Percentiles rank a stretch among this genome's conserved stretches.
phyloP scores from a whole-genome alignment of 176 grass and related monocot genomes.

The Dendrocalamus sinicus region DNA sequence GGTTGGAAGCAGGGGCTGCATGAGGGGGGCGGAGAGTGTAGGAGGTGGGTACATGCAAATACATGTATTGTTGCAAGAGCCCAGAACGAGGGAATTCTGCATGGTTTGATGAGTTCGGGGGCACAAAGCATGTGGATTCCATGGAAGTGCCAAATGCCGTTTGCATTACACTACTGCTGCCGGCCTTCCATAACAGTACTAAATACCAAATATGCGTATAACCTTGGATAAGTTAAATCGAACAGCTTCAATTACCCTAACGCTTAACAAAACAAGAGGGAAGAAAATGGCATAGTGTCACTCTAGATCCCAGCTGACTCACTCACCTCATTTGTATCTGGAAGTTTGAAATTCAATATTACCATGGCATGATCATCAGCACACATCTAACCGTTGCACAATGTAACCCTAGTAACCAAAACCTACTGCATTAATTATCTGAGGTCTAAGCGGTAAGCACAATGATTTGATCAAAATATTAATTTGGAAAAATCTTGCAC shows the following conservation, averaged over 20 bases:
- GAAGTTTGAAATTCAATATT: constrained; percentile 29
- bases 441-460: background rate
- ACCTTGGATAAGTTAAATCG: background rate
- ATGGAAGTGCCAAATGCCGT: constrained; percentile 1
- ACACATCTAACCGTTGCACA: background rate
- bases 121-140: background rate
- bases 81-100: constrained; percentile 24
- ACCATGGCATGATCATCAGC: background rate
- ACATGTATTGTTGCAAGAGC: background rate
- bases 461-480: constrained; percentile 10
- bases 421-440: background rate
- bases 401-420: constrained; percentile 6
- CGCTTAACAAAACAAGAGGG: background rate
- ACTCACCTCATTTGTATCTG: background rate
- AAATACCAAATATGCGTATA: constrained; percentile 13
- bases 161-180: background rate
- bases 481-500: background rate
- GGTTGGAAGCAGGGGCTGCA: constrained; percentile 1
- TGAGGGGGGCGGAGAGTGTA: background rate
- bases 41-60: background rate
- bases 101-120: constrained; percentile 1
- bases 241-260: constrained; percentile 16
- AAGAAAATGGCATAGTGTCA: background rate
- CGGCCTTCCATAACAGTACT: background rate
- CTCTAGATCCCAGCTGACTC: constrained; percentile 5